Evolutionary conservation across 345 rosid genomes (phyloP).

Genomic region (Orychophragmus violaceus): DNA sequence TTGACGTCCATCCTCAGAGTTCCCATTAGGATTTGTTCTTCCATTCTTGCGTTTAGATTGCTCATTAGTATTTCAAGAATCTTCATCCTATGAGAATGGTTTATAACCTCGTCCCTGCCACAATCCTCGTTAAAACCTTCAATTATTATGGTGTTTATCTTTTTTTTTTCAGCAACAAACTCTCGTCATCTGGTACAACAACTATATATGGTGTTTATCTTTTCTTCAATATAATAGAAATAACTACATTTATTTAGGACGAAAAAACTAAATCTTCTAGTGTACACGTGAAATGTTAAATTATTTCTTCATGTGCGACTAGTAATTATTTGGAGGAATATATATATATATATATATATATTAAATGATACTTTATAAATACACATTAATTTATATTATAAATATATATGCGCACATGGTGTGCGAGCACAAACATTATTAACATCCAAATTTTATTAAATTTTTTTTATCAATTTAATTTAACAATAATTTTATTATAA

Average conservation of each 20-base stretch:
- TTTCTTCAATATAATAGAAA: background rate
- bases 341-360: background rate
- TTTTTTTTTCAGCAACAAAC: background rate
- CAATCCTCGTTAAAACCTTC: background rate
- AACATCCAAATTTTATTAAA: too few species aligned
- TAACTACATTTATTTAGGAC: background rate
- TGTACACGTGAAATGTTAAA: background rate
- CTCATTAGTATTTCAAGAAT: conserved; percentile 29
- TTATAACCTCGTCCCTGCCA: conserved; percentile 32
- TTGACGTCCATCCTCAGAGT: conserved; percentile 23
- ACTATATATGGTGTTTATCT: background rate
- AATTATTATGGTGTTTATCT: background rate
- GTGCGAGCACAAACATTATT: too few species aligned
- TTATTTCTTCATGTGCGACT: background rate
- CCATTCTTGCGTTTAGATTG: conserved; percentile 19
- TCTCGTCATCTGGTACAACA: too few species aligned
- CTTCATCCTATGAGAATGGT: conserved; percentile 24
- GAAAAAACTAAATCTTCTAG: too few species aligned
- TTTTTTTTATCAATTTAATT: too few species aligned
- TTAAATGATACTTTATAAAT: background rate
- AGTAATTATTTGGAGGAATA: background rate
- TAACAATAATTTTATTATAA: too few species aligned
- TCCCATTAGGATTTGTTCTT: conserved; percentile 20
- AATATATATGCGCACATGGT: too few species aligned
- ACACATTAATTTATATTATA: background rate